Base-by-base conservation (phyloP, 1,139 yeast species). In the Eremothecium sinecaudum region DNA sequence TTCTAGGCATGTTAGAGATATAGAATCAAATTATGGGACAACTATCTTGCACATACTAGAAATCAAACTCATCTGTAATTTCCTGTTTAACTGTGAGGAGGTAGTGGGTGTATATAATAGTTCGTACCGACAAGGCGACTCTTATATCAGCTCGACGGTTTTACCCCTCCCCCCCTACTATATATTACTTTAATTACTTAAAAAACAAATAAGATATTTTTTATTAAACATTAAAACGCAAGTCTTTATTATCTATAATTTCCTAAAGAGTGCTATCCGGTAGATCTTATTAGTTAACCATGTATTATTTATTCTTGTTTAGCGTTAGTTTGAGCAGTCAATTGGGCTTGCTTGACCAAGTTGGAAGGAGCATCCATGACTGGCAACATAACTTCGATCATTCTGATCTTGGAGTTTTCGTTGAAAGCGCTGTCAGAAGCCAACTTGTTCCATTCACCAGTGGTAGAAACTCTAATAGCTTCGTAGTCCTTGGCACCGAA, bases 311-410 rank as follows among this genome's bases (percentile, higher is more conserved):
- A 46, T 33, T 41, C 45, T 42, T 51, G 51, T 48, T 50, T 52
- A 36, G 64, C 61, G 58, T 82, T 82, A 45, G 73, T 69, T 52
- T 70, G 63, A 46, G 83, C 90, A 30, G 92, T 75, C 56, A 80
- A 66, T 62, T 79, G 73, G 34, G 90, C 93, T 66, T 80, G 92
- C 57, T 68, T 69, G 46, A 71, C 68, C 64, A 83, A 73, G 56
- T 75, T 72, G 38, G 63, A 63, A 44, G 93, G 92, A 39, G 93
- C 94, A 62, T 82, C 94, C 75, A 81, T 69, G 53, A 69, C 74
- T 43, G 79, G 83, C 53, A 83, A 67, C 76, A 80, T 74, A 39
- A 82, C 71, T 65, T 83, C 94, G 44, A 83, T 65, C 64, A 81
- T 60, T 66, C 93, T 73, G 54, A 81, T 78, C 63, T 70, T 78